Percentiles rank a stretch among this genome's conserved stretches.
phyloP scores from a whole-genome alignment of 257 asterid genomes.

The Salvia miltiorrhiza region DNA sequence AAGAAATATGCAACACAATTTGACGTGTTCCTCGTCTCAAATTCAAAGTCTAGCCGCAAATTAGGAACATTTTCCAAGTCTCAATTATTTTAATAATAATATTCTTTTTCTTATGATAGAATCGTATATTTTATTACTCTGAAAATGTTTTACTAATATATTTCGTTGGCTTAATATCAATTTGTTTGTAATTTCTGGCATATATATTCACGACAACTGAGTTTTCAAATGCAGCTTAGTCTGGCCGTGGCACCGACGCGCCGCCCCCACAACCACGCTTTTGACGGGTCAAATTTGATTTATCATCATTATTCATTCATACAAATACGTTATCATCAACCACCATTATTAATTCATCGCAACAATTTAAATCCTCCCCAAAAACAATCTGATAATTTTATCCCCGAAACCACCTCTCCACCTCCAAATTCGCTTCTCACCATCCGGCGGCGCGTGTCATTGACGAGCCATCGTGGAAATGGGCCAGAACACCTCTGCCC shows the following conservation, averaged over 20 bases:
- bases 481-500: slow-evolving; percentile 24
- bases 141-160: too few species aligned
- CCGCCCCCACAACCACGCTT: slow-evolving; percentile 7
- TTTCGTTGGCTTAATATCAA: too few species aligned
- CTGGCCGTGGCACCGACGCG: slow-evolving; percentile 20
- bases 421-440: not conserved
- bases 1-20: not conserved
- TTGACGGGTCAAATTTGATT: slow-evolving; percentile 15
- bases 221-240: not conserved
- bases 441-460: slow-evolving; percentile 20
- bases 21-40: not conserved
- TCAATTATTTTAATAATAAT: not conserved
- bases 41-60: not conserved
- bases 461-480: slow-evolving; percentile 13
- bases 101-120: too few species aligned
- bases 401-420: not conserved
- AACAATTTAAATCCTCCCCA: not conserved
- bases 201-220: too few species aligned
- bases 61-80: not conserved
- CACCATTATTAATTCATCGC: not conserved
- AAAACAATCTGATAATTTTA: not conserved
- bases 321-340: not conserved
- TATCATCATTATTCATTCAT: not conserved
- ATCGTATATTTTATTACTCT: too few species aligned
- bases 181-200: too few species aligned